Percentiles rank a stretch among this genome's conserved stretches.
phyloP scores from a whole-genome alignment of 1,139 yeast genomes.

The Candida sp. region DNA sequence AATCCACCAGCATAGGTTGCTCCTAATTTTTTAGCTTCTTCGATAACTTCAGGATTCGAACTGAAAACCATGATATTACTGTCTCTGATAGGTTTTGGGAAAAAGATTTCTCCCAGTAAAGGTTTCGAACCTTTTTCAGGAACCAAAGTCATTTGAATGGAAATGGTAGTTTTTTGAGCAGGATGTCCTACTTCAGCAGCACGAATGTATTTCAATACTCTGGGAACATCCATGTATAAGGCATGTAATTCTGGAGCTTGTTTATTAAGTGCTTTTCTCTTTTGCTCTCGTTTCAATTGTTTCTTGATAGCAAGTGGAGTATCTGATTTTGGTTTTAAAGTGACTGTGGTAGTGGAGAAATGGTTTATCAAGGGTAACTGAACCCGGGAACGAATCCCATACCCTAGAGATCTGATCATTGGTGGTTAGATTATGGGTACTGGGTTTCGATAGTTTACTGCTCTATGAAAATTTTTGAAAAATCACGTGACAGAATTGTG shows the following conservation, averaged over 20 bases:
- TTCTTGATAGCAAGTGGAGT: conserved; percentile 12
- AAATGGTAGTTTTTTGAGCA: conserved; percentile 60
- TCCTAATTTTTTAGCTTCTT: conserved; percentile 54
- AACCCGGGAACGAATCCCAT: background rate
- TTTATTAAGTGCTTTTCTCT: conserved; percentile 35
- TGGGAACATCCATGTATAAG: conserved; percentile 66
- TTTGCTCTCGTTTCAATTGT: conserved; percentile 29
- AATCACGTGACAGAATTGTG: no score
- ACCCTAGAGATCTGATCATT: background rate
- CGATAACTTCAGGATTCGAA: conserved; percentile 47
- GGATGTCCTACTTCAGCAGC: conserved; percentile 92
- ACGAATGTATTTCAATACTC: conserved; percentile 74
- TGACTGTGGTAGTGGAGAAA: conserved; percentile 3
- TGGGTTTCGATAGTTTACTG: no score
- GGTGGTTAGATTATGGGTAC: background rate
- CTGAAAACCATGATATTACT: conserved; percentile 71
- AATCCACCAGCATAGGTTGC: conserved; percentile 67
- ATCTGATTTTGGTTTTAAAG: conserved; percentile 1
- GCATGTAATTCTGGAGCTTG: conserved; percentile 52
- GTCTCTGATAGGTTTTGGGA: conserved; percentile 73
- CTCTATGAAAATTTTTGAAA: no score
- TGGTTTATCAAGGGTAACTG: conserved; percentile 1
- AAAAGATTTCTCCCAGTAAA: conserved; percentile 65
- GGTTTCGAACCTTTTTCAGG: conserved; percentile 81
- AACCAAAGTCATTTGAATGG: conserved; percentile 63